A percentile compares a stretch with the other conserved stretches of the same genome.
phyloP scores from a whole-genome alignment of 257 asterid species.

The Solanum megistacrolobum region DNA sequence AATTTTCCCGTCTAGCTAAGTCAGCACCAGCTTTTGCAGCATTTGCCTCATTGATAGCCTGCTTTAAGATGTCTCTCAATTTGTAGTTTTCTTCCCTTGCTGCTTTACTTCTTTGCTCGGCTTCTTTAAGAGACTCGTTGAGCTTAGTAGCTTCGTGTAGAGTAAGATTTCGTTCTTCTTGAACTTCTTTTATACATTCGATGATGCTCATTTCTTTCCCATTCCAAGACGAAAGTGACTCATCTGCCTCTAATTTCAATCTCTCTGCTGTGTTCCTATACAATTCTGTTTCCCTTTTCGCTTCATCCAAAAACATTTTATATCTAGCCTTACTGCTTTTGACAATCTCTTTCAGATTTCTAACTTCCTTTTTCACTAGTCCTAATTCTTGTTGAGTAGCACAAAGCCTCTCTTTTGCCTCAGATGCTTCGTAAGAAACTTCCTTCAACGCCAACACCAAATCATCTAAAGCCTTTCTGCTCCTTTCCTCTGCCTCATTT shows the following conservation, averaged over 20 bases:
- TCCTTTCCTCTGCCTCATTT: slow-evolving; percentile 24
- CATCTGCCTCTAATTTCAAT: slow-evolving; percentile 15
- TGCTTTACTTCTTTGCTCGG: background rate
- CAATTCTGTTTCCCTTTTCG: slow-evolving; percentile 41
- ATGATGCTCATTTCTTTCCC: slow-evolving; percentile 76
- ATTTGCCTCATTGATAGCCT: slow-evolving; percentile 43
- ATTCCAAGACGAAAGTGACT: slow-evolving; percentile 66
- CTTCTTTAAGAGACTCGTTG: slow-evolving; percentile 17
- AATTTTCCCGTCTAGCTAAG: background rate
- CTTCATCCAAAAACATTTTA: slow-evolving; percentile 24
- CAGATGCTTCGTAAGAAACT: slow-evolving; percentile 58
- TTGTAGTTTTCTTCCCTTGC: background rate
- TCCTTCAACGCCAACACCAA: slow-evolving; percentile 57
- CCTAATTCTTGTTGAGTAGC: background rate
- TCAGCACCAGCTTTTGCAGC: slow-evolving; percentile 40
- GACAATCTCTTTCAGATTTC: slow-evolving; percentile 25
- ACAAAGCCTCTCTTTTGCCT: slow-evolving; percentile 2
- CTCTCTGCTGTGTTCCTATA: slow-evolving; percentile 35
- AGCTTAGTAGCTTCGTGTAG: slow-evolving; percentile 32
- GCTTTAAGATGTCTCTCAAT: slow-evolving; percentile 14
- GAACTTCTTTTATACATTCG: slow-evolving; percentile 52
- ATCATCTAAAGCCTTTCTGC: slow-evolving; percentile 75
- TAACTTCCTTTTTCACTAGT: slow-evolving; percentile 18
- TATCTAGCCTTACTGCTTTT: slow-evolving; percentile 20
- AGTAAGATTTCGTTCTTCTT: slow-evolving; percentile 44